Base-by-base conservation (phyloP, 192 early-diverging fungal species). In the Rhizoclosmatium globosum region DNA sequence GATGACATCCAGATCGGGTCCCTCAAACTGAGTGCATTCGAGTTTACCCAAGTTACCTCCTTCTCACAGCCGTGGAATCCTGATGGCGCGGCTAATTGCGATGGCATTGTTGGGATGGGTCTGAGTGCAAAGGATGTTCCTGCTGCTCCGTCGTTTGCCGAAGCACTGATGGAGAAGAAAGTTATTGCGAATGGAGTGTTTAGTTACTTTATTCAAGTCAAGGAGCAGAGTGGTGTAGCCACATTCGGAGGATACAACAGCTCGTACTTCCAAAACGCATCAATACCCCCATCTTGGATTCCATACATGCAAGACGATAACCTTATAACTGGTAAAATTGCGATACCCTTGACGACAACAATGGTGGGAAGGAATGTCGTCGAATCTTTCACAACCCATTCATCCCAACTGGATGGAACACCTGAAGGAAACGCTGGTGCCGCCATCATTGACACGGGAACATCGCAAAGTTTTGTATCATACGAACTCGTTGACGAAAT, bases 361-460 rank as follows among this genome's bases (percentile, higher is more conserved):
- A 56, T 2, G 50, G 56, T 71, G 2, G 56, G 41, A 7, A 58
- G 17, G 7, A 11, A 17, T 9, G 11, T 41, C 23, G 56, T 58
- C 15, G 70, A 71, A 23, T 21, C 6, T 47, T 71, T 71, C 38
- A 11, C 47, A 58, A 57, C 2, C 70, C 70, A 71, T 41, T 19
- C 48, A 58, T 71, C 70, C 31, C 53, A 23, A 39, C 4, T 19
- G 17, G 47, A 31, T 39, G 56, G 56, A 23, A 39, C 11, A 57
- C 21, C 41, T 38, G 50, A 71, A 39, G 70, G 70, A 57, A 71
- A 71, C 45, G 31, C 73, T 13, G 73, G 60, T 1, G 7, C 60
- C 39, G 73, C 73, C 23, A 75, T 75, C 43, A 62, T 75, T 47
- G 73, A 75, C 39, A 75, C 73, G 38, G 73, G 73, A n/a, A 75